phyloP scores from a whole-genome alignment of 2,329 filamentous ascomycete genomes.

The Trichoderma sp. region DNA sequence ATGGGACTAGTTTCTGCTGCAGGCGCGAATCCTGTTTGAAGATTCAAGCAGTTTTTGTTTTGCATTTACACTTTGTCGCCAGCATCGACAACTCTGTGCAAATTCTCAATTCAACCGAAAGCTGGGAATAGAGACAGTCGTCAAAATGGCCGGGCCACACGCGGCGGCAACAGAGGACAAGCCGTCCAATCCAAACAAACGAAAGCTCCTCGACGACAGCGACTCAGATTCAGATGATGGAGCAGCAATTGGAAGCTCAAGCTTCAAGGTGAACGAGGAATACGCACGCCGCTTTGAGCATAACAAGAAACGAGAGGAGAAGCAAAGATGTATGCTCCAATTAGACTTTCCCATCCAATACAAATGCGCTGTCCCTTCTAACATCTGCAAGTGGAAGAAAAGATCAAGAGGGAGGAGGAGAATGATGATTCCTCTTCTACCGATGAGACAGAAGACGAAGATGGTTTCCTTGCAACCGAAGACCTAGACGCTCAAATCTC shows the following conservation, averaged over 20 bases:
- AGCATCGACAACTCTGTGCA: neutral
- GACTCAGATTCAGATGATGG: conserved; percentile 49
- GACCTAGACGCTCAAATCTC: conserved; percentile 84
- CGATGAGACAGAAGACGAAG: conserved; percentile 85
- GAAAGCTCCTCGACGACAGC: conserved; percentile 56
- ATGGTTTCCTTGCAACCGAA: conserved; percentile 81
- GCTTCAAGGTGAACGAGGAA: conserved; percentile 84
- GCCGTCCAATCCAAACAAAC: conserved; percentile 40
- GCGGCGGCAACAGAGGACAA: conserved; percentile 16
- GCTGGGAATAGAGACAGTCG: conserved; percentile 18
- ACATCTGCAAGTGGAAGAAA: conserved; percentile 72
- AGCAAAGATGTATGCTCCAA: conserved; percentile 59
- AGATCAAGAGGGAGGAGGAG: conserved; percentile 56
- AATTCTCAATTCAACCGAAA: neutral
- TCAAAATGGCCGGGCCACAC: conserved; percentile 23
- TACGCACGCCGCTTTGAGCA: conserved; percentile 89
- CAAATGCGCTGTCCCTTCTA: neutral
- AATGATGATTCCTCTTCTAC: conserved; percentile 64
- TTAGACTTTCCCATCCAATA: neutral
- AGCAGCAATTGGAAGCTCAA: conserved; percentile 39
- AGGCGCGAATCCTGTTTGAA: neutral
- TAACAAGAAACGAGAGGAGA: conserved; percentile 95
- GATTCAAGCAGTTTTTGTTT: conserved; percentile 5
- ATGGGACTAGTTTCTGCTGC: neutral
- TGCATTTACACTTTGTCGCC: neutral